phyloP scores from a whole-genome alignment of 116 monocot genomes.

The Thalassia testudinum region DNA sequence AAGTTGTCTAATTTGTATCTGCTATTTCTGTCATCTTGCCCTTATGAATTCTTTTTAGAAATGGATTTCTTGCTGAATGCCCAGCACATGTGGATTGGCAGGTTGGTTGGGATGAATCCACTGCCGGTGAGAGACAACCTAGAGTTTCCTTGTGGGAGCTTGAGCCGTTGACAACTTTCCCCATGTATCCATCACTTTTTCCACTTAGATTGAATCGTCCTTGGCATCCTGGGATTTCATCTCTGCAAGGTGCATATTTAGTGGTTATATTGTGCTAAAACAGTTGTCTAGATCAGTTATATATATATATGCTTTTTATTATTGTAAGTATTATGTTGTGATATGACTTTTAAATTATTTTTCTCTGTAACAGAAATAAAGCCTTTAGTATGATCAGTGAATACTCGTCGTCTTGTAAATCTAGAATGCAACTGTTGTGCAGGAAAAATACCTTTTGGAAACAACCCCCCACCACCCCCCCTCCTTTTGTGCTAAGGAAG shows the following conservation, averaged over 20 bases:
- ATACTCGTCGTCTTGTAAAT: no score
- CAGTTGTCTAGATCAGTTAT: no score
- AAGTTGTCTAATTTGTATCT: no score
- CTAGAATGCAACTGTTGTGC: no score
- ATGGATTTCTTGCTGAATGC: no score
- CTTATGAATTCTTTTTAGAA: no score
- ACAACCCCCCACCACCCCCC: no score
- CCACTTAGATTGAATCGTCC: slow-evolving; percentile 89
- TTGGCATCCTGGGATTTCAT: slow-evolving; percentile 62
- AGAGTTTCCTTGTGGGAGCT: slow-evolving; percentile 98
- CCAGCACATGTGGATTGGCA: slow-evolving; percentile 9
- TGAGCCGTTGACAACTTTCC: slow-evolving; percentile 93
- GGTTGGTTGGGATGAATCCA: slow-evolving; percentile 99
- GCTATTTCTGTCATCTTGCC: no score
- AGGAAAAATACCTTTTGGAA: no score
- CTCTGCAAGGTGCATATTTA: slow-evolving; percentile 39
- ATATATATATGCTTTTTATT: not conserved
- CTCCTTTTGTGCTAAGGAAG: no score
- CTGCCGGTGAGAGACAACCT: slow-evolving; percentile 85
- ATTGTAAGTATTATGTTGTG: not conserved
- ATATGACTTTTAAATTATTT: not conserved
- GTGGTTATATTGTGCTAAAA: no score
- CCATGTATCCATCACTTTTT: slow-evolving; percentile 97
- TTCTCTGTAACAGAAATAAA: not conserved
- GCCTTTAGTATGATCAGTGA: no score